phyloP scores from a whole-genome alignment of 2,329 filamentous ascomycete species.

The Sclerotinia glacialis region DNA sequence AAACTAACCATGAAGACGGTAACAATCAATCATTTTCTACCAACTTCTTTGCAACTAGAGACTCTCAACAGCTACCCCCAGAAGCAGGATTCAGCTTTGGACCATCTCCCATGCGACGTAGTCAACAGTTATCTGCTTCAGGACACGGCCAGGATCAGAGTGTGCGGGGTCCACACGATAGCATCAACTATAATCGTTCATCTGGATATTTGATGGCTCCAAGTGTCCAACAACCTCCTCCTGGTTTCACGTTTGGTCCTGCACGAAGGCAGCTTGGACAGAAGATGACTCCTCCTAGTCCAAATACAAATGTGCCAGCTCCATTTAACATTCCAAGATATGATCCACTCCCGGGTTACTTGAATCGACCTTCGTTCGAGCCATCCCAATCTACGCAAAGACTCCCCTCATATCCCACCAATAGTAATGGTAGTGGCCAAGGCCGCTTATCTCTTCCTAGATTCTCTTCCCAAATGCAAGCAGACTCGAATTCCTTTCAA shows the following conservation, averaged over 20 bases:
- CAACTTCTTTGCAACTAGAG: background rate
- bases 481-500: background rate
- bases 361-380: slow-evolving; percentile 9
- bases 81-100: slow-evolving; percentile 6
- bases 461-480: background rate
- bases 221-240: background rate
- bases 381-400: background rate
- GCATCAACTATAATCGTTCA: background rate
- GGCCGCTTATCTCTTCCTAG: slow-evolving; percentile 14
- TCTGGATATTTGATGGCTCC: slow-evolving; percentile 7
- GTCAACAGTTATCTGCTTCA: background rate
- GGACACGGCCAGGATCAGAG: background rate
- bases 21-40: background rate
- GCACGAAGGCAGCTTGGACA: background rate
- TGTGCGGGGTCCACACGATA: background rate
- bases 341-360: background rate
- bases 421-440: background rate
- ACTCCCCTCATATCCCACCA: background rate
- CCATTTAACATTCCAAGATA: background rate
- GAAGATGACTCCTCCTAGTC: background rate
- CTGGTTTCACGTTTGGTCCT: slow-evolving; percentile 6
- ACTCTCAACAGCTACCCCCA: background rate
- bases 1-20: background rate
- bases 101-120: background rate
- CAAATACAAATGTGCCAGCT: background rate